phyloP scores from a whole-genome alignment of 148 eudicot species.

The Chenopodium berlandieri region DNA sequence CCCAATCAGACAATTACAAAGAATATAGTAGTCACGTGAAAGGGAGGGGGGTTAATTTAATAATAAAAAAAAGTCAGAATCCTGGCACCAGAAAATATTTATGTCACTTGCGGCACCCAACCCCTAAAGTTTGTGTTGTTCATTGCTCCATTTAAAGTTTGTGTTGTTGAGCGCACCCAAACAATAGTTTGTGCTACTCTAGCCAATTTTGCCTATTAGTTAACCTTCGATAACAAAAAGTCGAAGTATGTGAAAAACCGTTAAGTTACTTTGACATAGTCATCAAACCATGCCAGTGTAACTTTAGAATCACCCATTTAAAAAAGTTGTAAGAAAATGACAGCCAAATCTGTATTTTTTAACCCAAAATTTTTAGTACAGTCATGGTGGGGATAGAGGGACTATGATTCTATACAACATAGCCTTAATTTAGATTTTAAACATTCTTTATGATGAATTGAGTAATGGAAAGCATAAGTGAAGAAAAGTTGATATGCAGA shows the following conservation, averaged over 20 bases:
- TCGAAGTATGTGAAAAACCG: not conserved
- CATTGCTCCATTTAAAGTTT: no score
- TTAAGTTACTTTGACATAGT: not conserved
- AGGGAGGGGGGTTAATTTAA: not conserved
- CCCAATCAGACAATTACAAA: no score
- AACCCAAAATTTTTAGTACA: not conserved
- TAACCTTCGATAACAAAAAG: not conserved
- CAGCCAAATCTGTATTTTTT: not conserved
- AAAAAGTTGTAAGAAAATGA: not conserved
- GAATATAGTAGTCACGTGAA: no score
- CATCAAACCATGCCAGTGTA: not conserved
- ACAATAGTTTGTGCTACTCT: no score
- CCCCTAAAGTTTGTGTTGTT: no score
- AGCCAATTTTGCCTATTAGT: no score
- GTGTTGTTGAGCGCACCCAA: no score
- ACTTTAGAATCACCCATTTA: not conserved
- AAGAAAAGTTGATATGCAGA: constrained; percentile 19
- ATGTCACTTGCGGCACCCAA: no score
- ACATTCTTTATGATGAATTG: not conserved
- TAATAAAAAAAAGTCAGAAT: no score
- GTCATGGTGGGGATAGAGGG: not conserved
- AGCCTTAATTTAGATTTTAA: not conserved
- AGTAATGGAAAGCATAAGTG: not conserved
- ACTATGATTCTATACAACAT: not conserved
- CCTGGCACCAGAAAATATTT: no score